Evolutionary conservation across 164 flowering plant species (phyloP).

Genomic region (Tetrastigma voinierianum): DNA sequence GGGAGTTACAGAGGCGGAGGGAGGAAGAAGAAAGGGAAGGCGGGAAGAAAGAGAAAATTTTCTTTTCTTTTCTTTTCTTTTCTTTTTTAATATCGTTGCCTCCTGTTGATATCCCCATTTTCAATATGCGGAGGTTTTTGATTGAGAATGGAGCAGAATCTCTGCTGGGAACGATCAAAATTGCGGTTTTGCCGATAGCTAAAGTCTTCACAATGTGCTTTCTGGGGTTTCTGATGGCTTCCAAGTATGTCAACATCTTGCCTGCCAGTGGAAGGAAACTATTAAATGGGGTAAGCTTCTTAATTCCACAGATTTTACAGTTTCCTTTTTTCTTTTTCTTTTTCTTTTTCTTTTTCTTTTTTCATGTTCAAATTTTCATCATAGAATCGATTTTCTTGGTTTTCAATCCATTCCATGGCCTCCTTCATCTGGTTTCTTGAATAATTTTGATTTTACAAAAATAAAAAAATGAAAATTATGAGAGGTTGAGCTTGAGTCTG

Average conservation of each 20-base stretch:
- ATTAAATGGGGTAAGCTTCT: constrained; percentile 73
- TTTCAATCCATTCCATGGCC: too few species aligned
- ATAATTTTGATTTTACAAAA: too few species aligned
- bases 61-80: too few species aligned
- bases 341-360: background rate
- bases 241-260: constrained; percentile 84
- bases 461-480: too few species aligned
- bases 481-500: too few species aligned
- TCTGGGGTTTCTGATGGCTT: constrained; percentile 91
- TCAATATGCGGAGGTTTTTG: constrained; percentile 40
- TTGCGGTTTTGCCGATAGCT: constrained; percentile 88
- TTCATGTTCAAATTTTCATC: background rate
- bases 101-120: too few species aligned
- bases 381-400: too few species aligned
- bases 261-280: constrained; percentile 85
- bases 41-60: background rate
- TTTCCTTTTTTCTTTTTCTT: background rate
- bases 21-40: too few species aligned
- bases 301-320: too few species aligned
- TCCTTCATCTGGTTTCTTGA: too few species aligned
- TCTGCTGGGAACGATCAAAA: constrained; percentile 53
- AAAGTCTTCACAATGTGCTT: constrained; percentile 91
- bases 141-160: constrained; percentile 44
- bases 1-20: too few species aligned
- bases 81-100: too few species aligned